These are phyloP conservation scores for Quercus tomentella DNA, from an alignment of 331 rosid species.

Conservation along the genomic window DNA sequence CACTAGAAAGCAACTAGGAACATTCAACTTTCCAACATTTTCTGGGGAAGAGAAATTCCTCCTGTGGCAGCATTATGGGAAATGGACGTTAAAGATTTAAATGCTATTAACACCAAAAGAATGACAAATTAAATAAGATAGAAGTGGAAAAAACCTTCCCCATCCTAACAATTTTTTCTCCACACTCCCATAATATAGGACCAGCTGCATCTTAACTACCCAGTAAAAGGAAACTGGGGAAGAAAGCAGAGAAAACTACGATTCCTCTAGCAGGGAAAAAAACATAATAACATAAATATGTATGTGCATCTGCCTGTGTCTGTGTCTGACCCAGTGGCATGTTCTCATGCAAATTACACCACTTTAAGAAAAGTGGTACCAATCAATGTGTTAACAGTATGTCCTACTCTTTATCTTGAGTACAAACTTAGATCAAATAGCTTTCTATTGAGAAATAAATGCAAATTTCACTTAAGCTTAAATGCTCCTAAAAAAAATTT, in stretches of 20 bases:
- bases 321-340: neutral
- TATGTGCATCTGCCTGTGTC: too few relatives aligned
- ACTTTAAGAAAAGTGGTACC: neutral
- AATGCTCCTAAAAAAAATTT: neutral
- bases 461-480: neutral
- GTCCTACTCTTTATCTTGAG: neutral
- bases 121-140: neutral
- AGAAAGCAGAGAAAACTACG: neutral
- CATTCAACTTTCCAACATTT: neutral
- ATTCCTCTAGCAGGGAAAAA: neutral
- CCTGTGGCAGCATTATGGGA: neutral
- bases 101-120: neutral
- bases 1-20: neutral
- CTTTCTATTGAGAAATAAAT: neutral
- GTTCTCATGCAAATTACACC: neutral
- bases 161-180: neutral
- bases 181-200: neutral
- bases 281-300: too few relatives aligned
- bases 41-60: neutral
- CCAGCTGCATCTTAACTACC: neutral
- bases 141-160: neutral
- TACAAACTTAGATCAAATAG: neutral
- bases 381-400: neutral
- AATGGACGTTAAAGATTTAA: neutral
- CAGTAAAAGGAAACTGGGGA: neutral